Evolutionary conservation across 768 basidiomycete species (phyloP).

Genomic region (Lactarius tabidus): DNA sequence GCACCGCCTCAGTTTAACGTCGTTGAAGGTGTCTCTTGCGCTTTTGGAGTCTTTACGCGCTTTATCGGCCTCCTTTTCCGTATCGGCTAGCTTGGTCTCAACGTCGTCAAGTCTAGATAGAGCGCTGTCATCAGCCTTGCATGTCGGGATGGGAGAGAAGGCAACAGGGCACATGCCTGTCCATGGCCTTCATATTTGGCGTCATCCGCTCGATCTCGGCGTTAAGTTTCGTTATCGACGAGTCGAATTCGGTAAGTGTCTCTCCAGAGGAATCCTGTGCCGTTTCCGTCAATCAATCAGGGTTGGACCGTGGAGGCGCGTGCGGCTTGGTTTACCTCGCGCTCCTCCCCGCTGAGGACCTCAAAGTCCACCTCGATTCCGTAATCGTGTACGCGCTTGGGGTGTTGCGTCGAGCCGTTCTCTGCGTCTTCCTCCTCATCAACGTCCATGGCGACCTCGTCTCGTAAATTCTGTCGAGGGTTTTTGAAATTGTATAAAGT

Average conservation of each 20-base stretch:
- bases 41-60: slow-evolving; percentile 84
- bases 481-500: neutral
- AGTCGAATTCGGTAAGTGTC: slow-evolving; percentile 67
- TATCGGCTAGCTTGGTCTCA: slow-evolving; percentile 78
- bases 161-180: slow-evolving; percentile 59
- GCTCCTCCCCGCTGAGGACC: slow-evolving; percentile 67
- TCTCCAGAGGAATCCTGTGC: slow-evolving; percentile 57
- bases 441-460: slow-evolving; percentile 88
- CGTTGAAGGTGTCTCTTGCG: slow-evolving; percentile 90
- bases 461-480: slow-evolving; percentile 59
- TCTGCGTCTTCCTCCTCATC: slow-evolving; percentile 89
- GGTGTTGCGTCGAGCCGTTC: slow-evolving; percentile 49
- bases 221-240: slow-evolving; percentile 62
- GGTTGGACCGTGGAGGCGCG: neutral
- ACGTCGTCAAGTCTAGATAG: slow-evolving; percentile 74
- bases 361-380: slow-evolving; percentile 89
- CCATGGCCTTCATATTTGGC: slow-evolving; percentile 95
- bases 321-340: slow-evolving; percentile 43
- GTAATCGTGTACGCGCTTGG: slow-evolving; percentile 70
- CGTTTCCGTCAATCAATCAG: neutral
- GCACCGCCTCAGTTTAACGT: slow-evolving; percentile 77
- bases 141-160: neutral
- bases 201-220: slow-evolving; percentile 90
- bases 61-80: slow-evolving; percentile 89
- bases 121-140: neutral